Evolutionary conservation across 208 protist species (phyloP).

Genomic region (Leishmania tarentolae): DNA sequence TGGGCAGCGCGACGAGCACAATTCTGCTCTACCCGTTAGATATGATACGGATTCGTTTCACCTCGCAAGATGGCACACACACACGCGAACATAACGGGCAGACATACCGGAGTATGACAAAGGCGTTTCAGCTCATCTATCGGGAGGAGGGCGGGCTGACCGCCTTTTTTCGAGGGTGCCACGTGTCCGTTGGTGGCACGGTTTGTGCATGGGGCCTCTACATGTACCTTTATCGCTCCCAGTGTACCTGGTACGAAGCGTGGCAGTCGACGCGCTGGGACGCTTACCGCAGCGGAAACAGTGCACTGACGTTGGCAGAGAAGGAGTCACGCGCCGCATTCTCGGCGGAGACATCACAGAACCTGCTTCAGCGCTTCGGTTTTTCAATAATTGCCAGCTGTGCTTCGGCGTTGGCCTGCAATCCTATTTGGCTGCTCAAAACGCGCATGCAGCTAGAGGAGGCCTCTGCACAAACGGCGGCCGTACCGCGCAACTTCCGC

Average conservation of each 20-base stretch:
- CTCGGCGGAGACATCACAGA: constrained; percentile 18
- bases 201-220: constrained; percentile 82
- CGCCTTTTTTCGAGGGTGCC: constrained; percentile 72
- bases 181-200: constrained; percentile 62
- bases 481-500: constrained; percentile 41
- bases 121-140: constrained; percentile 43
- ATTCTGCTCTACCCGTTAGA: constrained; percentile 88
- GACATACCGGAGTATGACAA: constrained; percentile 50
- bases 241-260: constrained; percentile 29
- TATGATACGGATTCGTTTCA: constrained; percentile 85
- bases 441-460: constrained; percentile 90
- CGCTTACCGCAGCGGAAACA: not conserved
- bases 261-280: constrained; percentile 1
- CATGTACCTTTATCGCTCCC: constrained; percentile 86
- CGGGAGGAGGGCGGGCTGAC: constrained; percentile 53
- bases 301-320: not conserved
- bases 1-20: constrained; percentile 57
- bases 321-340: not conserved
- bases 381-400: constrained; percentile 69
- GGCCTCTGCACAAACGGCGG: constrained; percentile 15
- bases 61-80: constrained; percentile 82
- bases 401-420: constrained; percentile 65
- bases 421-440: constrained; percentile 91
- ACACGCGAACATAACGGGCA: constrained; percentile 77
- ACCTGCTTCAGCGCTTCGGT: constrained; percentile 53